phyloP scores from a whole-genome alignment of 2,329 filamentous ascomycete species.

The Aspergillus sp. region DNA sequence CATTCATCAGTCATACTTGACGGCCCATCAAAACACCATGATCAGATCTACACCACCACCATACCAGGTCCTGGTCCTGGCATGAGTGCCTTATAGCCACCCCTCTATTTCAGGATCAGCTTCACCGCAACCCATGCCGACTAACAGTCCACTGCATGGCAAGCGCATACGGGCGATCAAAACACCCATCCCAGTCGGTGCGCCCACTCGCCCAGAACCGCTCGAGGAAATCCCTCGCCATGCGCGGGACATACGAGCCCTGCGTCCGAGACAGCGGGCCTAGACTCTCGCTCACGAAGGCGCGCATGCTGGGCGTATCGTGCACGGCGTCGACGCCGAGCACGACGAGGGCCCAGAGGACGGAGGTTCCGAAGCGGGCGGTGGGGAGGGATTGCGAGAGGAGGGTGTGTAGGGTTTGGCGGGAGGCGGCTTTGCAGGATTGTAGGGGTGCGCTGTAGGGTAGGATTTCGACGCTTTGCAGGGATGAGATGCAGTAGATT shows the following conservation, averaged over 20 bases:
- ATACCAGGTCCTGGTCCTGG: background rate
- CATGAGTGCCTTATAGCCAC: background rate
- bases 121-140: background rate
- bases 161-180: conserved; percentile 36
- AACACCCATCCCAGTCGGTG: conserved; percentile 40
- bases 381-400: conserved; percentile 13
- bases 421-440: background rate
- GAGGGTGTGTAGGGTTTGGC: background rate
- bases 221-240: conserved; percentile 26
- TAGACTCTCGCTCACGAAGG: background rate
- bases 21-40: too few species aligned
- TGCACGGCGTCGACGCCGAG: conserved; percentile 34
- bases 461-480: conserved; percentile 34
- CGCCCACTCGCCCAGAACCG: conserved; percentile 35
- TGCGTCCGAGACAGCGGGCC: conserved; percentile 17
- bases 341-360: conserved; percentile 39
- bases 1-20: too few species aligned
- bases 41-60: background rate
- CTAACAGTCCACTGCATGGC: conserved; percentile 13
- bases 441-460: conserved; percentile 3
- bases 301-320: conserved; percentile 12
- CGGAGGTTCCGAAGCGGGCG: conserved; percentile 20
- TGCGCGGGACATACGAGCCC: conserved; percentile 32
- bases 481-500: conserved; percentile 40
- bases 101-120: too few species aligned